Base-by-base conservation (phyloP, 768 basidiomycete species). In the Phylloporus rhodoxanthus region DNA sequence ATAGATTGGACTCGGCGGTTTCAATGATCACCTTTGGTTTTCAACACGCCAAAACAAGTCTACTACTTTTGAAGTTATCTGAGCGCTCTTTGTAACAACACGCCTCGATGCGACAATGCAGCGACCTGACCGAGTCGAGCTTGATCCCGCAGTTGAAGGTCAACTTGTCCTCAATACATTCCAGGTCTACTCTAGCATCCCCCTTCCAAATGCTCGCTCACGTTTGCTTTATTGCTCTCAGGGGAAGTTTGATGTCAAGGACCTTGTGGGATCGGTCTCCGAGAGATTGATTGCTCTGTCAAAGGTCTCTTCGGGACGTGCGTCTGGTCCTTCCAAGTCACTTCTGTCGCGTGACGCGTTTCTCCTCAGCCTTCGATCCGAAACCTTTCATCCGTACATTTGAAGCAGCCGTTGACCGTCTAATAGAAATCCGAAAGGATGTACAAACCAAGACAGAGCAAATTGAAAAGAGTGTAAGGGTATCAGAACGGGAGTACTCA, bases 371-470 rank as follows among this genome's bases (percentile, higher is more conserved):
- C n/a, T 95, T 95, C 61, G 84, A 95, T 60, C 91, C 94, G 5
- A 85, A 87, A 60, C 91, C 94, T 0, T 96, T 97, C 69, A 87
- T 97, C 52, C 74, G 79, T 46, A 92, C 89, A 4, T 95, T 99
- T 55, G 96, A 98, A 58, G 80, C 82, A 15, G 89, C 91, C 0
- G 84, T 98, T 10, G 93, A 96, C 70, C 81, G 78, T 46, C 78
- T 99, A 29, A 86, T 99, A 53, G 76, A 82, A 1, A 77, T 96
- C 14, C 80, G 95, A 38, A 89, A 87, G 60, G 87, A 96, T 69
- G 90, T 97, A 7, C 92, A 97, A 54, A 72, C 81, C 20, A 86
- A 86, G 68, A 94, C 91, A 0, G 87, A 92, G 65, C 85, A 87
- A 61, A 85, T 95, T 75, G 95, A 98, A 72, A 89, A 88, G 72